A percentile compares a stretch with the other conserved stretches of the same genome.
Evolutionary conservation across 225 moss, liverwort and hornwort species (phyloP).

Genomic region (Pseudoscleropodium purum): DNA sequence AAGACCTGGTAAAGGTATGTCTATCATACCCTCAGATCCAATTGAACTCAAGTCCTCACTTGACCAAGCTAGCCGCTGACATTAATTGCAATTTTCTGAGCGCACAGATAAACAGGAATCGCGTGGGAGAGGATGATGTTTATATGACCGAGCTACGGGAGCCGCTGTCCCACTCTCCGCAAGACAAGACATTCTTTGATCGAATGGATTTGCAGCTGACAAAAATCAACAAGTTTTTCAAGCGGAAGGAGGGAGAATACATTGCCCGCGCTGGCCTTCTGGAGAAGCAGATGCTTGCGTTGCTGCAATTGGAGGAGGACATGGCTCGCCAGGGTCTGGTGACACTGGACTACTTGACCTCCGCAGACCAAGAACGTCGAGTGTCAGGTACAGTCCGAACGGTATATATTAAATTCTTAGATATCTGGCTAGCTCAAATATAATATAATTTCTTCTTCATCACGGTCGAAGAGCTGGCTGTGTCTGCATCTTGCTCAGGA

Average conservation of each 20-base stretch:
- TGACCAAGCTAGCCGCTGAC: neutral
- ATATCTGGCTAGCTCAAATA: neutral
- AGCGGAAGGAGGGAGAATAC: conserved; percentile 42
- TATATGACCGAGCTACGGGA: conserved; percentile 42
- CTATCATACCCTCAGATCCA: neutral
- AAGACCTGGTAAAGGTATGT: neutral
- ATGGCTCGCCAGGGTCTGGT: neutral
- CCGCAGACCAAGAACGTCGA: neutral
- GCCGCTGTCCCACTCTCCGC: conserved; percentile 25
- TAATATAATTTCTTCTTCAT: neutral
- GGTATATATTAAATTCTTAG: neutral
- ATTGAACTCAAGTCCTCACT: neutral
- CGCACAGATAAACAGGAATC: neutral
- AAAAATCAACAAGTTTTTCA: conserved; percentile 55
- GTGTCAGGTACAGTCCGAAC: neutral
- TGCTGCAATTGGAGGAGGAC: conserved; percentile 36
- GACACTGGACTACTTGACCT: neutral
- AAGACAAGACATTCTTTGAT: conserved; percentile 42
- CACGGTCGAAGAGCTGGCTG: neutral
- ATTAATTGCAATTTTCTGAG: neutral
- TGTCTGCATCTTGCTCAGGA: neutral
- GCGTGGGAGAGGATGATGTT: neutral
- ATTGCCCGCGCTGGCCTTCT: conserved; percentile 39
- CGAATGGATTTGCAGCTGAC: conserved; percentile 58
- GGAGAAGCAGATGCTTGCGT: conserved; percentile 54